These are phyloP conservation scores for Blumeriella jaapii DNA, from an alignment of 2,329 filamentous ascomycete genomes.

Conservation along the genomic window DNA sequence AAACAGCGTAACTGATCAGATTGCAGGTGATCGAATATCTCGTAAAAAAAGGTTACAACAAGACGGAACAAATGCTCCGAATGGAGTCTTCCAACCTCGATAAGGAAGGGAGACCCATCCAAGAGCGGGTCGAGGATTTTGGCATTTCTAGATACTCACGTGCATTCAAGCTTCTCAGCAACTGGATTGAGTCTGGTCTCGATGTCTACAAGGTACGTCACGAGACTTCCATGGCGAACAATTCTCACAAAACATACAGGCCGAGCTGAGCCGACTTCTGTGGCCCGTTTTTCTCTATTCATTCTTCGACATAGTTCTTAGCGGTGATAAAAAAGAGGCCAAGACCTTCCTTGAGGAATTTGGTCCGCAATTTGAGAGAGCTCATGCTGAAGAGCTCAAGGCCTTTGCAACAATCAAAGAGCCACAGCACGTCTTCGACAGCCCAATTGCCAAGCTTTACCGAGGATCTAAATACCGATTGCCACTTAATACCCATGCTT, in stretches of 20 bases:
- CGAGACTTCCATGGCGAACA: background rate
- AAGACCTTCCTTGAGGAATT: constrained; percentile 62
- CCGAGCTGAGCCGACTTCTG: constrained; percentile 74
- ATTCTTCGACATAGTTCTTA: constrained; percentile 66
- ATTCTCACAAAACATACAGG: constrained; percentile 36
- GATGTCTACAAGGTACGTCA: constrained; percentile 75
- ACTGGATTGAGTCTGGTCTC: constrained; percentile 84
- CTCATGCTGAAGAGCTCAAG: constrained; percentile 72
- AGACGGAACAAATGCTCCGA: constrained; percentile 84
- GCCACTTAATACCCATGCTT: constrained; percentile 76
- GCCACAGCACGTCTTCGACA: constrained; percentile 67
- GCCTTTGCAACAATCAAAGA: constrained; percentile 62
- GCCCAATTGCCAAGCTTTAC: constrained; percentile 70
- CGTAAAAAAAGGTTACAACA: constrained; percentile 85
- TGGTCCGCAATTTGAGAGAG: constrained; percentile 57
- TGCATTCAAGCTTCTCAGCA: constrained; percentile 60
- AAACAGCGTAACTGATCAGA: background rate
- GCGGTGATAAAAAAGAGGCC: constrained; percentile 61
- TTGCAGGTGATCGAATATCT: constrained; percentile 81
- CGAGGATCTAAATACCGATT: constrained; percentile 79
- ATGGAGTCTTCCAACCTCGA: constrained; percentile 81
- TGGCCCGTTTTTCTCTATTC: constrained; percentile 96
- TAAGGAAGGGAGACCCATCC: constrained; percentile 65
- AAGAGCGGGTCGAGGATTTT: constrained; percentile 50
- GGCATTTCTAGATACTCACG: constrained; percentile 68